Evolutionary conservation across 306 rosid species (phyloP).

Genomic region (Begonia masoniana): DNA sequence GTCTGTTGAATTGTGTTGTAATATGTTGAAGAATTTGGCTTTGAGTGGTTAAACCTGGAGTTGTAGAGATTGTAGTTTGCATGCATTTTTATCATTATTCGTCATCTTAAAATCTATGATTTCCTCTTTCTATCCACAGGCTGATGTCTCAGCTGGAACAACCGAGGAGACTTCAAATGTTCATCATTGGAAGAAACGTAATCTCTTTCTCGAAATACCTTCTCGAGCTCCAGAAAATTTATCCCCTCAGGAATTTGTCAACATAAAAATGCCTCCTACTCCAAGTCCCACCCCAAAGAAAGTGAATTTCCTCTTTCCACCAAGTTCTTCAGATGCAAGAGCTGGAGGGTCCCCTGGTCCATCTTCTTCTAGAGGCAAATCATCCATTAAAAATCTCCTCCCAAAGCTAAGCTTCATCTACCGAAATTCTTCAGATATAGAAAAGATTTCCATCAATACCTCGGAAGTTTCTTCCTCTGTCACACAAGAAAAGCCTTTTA

Average conservation of each 20-base stretch:
- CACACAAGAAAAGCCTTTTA: slow-evolving; percentile 41
- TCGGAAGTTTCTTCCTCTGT: slow-evolving; percentile 40
- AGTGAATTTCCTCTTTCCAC: slow-evolving; percentile 61
- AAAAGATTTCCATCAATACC: slow-evolving; percentile 27
- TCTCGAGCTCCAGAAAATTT: slow-evolving; percentile 29
- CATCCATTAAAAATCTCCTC: slow-evolving; percentile 49
- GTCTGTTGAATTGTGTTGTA: no score
- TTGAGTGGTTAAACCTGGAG: no score
- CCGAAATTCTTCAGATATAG: slow-evolving; percentile 51
- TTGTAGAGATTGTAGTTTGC: no score
- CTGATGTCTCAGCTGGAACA: slow-evolving; percentile 32
- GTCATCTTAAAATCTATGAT: no score
- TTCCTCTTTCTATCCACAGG: slow-evolving; percentile 17
- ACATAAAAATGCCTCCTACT: slow-evolving; percentile 56
- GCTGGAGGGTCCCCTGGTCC: slow-evolving; percentile 31
- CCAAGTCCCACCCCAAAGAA: slow-evolving; percentile 66
- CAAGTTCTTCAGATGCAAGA: slow-evolving; percentile 47
- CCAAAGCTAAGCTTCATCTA: slow-evolving; percentile 65
- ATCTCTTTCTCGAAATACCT: slow-evolving; percentile 57
- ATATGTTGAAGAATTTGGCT: no score
- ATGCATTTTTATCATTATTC: no score
- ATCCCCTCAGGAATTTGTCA: slow-evolving; percentile 40
- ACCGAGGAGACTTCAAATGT: slow-evolving; percentile 25
- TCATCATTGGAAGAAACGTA: slow-evolving; percentile 43
- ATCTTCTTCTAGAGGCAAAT: slow-evolving; percentile 44